Evolutionary conservation across 805 yeast genomes (phyloP).

Genomic region (Nakazawaea ernobii): DNA sequence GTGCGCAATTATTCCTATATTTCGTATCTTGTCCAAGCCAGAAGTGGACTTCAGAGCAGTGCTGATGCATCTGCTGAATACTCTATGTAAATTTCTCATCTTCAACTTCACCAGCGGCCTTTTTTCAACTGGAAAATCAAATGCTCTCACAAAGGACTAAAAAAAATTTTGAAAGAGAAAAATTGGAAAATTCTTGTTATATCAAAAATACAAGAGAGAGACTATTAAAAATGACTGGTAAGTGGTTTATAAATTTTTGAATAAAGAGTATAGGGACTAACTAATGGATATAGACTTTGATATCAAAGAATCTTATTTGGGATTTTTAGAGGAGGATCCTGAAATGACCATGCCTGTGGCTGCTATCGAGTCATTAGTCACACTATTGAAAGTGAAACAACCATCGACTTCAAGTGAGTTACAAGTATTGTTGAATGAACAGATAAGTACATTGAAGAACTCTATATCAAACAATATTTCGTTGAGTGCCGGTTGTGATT

Average conservation of each 20-base stretch:
- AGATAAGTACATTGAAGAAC: constrained; percentile 66
- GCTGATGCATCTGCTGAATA: not conserved
- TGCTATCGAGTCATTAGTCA: constrained; percentile 91
- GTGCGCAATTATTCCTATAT: constrained; percentile 97
- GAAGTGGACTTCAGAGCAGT: constrained; percentile 14
- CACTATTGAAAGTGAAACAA: constrained; percentile 72
- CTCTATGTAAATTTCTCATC: not conserved
- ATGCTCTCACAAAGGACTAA: not conserved
- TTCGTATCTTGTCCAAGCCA: constrained; percentile 44
- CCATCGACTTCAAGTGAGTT: constrained; percentile 94
- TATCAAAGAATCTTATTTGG: constrained; percentile 73
- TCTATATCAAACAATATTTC: constrained; percentile 90
- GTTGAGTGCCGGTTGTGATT: constrained; percentile 94
- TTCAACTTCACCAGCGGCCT: no score
- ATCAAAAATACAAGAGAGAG: not conserved
- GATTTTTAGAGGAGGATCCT: constrained; percentile 80
- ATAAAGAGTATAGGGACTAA: not conserved
- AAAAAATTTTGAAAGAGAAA: not conserved
- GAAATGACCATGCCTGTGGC: constrained; percentile 99
- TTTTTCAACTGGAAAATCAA: no score
- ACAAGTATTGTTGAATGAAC: constrained; percentile 72
- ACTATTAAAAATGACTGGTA: not conserved
- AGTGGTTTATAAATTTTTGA: not conserved
- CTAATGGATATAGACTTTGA: constrained; percentile 46
- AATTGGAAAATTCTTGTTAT: not conserved